Evolutionary conservation across 345 rosid species (phyloP), one percentile per base, ranked within the genome.

Genomic region (Populus alba): DNA sequence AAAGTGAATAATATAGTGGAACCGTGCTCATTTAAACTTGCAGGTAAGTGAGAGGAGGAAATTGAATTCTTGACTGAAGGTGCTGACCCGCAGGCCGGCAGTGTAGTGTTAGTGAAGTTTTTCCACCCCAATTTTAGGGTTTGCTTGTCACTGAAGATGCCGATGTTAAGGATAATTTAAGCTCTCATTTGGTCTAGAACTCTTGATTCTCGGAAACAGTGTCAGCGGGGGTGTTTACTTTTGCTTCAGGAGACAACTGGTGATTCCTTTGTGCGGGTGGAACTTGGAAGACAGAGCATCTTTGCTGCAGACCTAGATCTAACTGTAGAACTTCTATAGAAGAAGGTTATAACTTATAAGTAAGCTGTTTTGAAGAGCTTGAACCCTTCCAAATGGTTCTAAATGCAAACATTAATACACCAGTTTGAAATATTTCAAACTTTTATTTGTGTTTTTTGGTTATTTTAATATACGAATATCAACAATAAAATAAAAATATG

Each of bases 251-350:
- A 66, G 69, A 18, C 69, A n/a, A 25, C 97, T 37, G 97, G 97
- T 39, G 97, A 92, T 87, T 88, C 98, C 59, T 94, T 92, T 39
- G 43, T 37, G 92, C 91, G 12, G 87, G 94, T 49, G 97, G 96
- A 25, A 25, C 27, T 25, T 25, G 27, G 27, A 27, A 9, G 92
- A 66, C 88, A 91, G 43, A 82, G 76, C 81, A 74, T 85, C 87
- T 82, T 94, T 78, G 92, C 96, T 69, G 82, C 91, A 75, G 89
- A 94, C 80, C 79, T 57, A 41, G 76, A 77, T 55, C 77, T 91
- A 10, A 18, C 57, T 6, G 20, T 82, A 80, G 65, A 85, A 80
- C 87, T 94, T 15, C 6, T 7, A 15, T 20, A 6, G 57, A 18
- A 51, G 57, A 0, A 18, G 57, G n/a, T 6, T 18, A 18, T 2